Percentiles rank a stretch among this genome's conserved stretches.
phyloP scores from a whole-genome alignment of 179 eudicot species.

The Silene coronaria region DNA sequence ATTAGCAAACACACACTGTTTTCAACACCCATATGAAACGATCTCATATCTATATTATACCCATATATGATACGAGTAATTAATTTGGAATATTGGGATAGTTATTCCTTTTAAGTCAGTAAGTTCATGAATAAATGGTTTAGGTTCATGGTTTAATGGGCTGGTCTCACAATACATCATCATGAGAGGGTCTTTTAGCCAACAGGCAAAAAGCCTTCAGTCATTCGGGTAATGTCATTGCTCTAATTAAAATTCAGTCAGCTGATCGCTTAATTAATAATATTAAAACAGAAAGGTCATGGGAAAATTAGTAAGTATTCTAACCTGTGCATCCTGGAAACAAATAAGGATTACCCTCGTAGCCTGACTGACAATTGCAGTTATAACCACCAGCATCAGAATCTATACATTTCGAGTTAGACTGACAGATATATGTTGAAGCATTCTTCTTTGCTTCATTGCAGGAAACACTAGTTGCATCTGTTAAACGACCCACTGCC shows the following conservation, averaged over 20 bases:
- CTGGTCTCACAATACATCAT: no score
- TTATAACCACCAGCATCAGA: constrained; percentile 33
- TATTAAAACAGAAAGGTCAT: neutral
- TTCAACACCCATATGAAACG: no score
- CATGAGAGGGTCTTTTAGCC: no score
- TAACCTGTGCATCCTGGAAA: constrained; percentile 41
- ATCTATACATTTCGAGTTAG: constrained; percentile 26
- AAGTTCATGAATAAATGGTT: no score
- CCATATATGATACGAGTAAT: no score
- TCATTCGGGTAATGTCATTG: neutral
- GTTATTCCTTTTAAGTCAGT: no score
- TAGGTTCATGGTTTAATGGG: no score
- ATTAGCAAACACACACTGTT: no score
- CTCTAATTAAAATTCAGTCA: no score
- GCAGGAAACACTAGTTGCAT: constrained; percentile 24
- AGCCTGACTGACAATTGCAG: constrained; percentile 41
- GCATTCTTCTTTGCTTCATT: constrained; percentile 26
- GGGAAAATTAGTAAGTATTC: neutral
- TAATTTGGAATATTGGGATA: no score
- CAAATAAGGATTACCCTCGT: constrained; percentile 46
- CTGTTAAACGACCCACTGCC: constrained; percentile 21
- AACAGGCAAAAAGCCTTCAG: no score
- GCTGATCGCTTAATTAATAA: neutral
- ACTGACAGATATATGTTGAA: constrained; percentile 29
- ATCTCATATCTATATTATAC: no score